Conservation (phyloP, 345 rosid genomes). For the Linum lewisii region DNA sequence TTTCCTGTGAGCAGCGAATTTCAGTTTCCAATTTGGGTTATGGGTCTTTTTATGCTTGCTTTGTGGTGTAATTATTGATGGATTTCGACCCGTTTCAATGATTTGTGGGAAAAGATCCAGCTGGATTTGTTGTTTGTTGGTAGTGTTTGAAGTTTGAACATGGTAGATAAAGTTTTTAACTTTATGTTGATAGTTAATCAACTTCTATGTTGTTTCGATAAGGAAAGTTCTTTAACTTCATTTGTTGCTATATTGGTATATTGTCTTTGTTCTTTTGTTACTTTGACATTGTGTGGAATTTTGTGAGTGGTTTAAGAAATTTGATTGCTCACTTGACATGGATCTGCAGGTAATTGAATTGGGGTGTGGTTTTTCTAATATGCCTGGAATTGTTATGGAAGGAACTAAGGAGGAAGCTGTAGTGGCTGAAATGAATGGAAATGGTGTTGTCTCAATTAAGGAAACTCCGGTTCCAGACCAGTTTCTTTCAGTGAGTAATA, state of each 20-base stretch:
- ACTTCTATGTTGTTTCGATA: neutral
- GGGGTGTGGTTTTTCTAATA: conserved; percentile 1
- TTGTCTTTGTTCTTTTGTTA: neutral
- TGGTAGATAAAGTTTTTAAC: neutral
- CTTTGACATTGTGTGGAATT: neutral
- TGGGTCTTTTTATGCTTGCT: neutral
- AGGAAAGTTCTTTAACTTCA: neutral
- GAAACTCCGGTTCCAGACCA: conserved; percentile 27
- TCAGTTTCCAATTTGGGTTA: neutral
- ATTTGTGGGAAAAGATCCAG: neutral
- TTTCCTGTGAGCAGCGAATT: neutral
- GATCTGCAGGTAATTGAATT: neutral
- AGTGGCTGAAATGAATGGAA: conserved; percentile 27
- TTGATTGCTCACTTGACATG: no score
- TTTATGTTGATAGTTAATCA: no score
- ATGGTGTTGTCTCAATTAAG: conserved; percentile 21
- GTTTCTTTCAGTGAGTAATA: conserved; percentile 26
- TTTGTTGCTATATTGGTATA: neutral
- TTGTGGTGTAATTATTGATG: neutral
- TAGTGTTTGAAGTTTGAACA: neutral
- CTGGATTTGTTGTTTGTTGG: neutral
- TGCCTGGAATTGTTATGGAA: conserved; percentile 53
- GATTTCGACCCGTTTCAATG: neutral
- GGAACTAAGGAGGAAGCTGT: conserved; percentile 31
- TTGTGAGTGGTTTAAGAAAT: neutral